Conservation (phyloP, 805 yeast species). For the Kuraishia piskuri region DNA sequence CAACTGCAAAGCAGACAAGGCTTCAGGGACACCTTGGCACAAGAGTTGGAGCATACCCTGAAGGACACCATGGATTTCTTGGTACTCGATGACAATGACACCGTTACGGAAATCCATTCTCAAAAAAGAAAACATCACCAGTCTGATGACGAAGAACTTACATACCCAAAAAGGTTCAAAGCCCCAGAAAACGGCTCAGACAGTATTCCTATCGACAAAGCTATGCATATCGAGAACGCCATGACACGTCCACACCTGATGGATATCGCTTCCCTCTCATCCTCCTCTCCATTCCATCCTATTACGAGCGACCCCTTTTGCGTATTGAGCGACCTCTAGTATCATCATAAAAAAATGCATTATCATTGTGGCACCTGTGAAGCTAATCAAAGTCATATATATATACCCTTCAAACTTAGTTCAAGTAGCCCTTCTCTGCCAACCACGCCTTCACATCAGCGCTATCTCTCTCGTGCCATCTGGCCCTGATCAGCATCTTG, state of each 20-base stretch:
- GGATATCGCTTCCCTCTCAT: not conserved
- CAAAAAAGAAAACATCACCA: not conserved
- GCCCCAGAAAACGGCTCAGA: too few relatives aligned
- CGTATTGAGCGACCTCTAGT: not conserved
- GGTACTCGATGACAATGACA: not conserved
- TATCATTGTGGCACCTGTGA: not conserved
- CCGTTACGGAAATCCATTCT: not conserved
- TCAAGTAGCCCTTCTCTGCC: not conserved
- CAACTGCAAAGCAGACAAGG: not conserved
- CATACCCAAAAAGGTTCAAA: too few relatives aligned
- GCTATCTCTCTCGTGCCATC: slow-evolving; percentile 42
- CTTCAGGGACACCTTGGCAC: not conserved
- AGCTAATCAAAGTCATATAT: not conserved
- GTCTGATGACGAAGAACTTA: not conserved
- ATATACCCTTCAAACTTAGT: not conserved
- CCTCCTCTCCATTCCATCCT: not conserved
- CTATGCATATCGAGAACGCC: not conserved
- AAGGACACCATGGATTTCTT: not conserved
- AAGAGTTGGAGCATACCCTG: not conserved
- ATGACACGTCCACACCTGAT: too few relatives aligned
- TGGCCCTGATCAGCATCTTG: slow-evolving; percentile 35
- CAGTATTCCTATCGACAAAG: too few relatives aligned
- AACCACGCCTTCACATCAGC: slow-evolving; percentile 37
- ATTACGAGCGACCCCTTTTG: not conserved
- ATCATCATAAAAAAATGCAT: not conserved